These are phyloP conservation scores for Aspergillus ibericus DNA, from an alignment of 2,329 filamentous ascomycete species.

Conservation along the genomic window DNA sequence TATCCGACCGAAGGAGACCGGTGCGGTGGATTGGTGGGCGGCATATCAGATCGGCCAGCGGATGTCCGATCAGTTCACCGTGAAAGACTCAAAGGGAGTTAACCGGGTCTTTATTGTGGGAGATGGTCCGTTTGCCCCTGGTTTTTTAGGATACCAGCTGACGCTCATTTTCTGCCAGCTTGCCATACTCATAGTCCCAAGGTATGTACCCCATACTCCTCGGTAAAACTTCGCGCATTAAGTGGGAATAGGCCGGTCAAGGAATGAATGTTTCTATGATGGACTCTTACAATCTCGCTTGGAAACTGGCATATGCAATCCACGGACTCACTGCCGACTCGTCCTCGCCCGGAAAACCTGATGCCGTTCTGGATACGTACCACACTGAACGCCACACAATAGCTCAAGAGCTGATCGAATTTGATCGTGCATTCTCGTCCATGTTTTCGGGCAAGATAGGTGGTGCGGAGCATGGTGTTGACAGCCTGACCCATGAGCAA, in stretches of 20 bases:
- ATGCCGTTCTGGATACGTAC: slow-evolving; percentile 39
- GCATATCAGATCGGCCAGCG: slow-evolving; percentile 76
- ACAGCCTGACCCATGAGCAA: slow-evolving; percentile 34
- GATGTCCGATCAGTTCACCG: slow-evolving; percentile 43
- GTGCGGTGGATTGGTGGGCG: slow-evolving; percentile 70
- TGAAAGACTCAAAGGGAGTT: slow-evolving; percentile 67
- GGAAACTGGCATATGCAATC: slow-evolving; percentile 41
- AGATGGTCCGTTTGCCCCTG: slow-evolving; percentile 47
- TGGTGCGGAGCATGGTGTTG: slow-evolving; percentile 22
- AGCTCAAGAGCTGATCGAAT: slow-evolving; percentile 41
- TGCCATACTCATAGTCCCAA: slow-evolving; percentile 78
- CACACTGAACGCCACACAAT: slow-evolving; percentile 39
- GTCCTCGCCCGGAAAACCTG: slow-evolving; percentile 9
- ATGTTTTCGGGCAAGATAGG: slow-evolving; percentile 44
- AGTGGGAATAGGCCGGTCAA: slow-evolving; percentile 59
- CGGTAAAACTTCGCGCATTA: slow-evolving; percentile 10
- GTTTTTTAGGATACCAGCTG: not conserved
- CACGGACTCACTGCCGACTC: slow-evolving; percentile 35
- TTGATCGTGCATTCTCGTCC: slow-evolving; percentile 41
- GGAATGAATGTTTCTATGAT: slow-evolving; percentile 80
- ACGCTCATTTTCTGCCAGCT: slow-evolving; percentile 42
- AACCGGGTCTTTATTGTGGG: slow-evolving; percentile 72
- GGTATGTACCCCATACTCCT: slow-evolving; percentile 20
- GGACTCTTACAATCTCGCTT: slow-evolving; percentile 48
- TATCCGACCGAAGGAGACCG: slow-evolving; percentile 58